These are phyloP conservation scores for Termitomyces sp. DNA, from an alignment of 768 basidiomycete species.

Conservation along the genomic window DNA sequence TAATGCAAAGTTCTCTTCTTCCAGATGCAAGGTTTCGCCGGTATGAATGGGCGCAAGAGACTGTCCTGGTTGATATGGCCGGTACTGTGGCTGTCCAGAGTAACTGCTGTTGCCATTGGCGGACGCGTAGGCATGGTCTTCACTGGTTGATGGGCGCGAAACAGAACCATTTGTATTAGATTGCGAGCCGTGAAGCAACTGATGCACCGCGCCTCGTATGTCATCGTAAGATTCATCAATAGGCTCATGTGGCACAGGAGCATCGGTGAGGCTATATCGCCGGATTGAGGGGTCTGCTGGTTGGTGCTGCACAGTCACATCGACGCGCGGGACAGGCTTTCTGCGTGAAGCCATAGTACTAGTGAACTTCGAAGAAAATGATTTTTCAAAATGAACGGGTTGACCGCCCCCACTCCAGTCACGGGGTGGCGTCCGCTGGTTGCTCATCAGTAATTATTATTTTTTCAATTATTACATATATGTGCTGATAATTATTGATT, in stretches of 20 bases:
- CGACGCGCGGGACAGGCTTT: constrained; percentile 1
- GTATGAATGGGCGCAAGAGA: constrained; percentile 56
- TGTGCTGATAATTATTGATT: too few species aligned
- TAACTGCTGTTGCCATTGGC: not conserved
- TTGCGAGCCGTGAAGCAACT: not conserved
- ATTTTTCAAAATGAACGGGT: too few species aligned
- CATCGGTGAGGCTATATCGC: constrained; percentile 11
- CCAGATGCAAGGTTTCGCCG: constrained; percentile 57
- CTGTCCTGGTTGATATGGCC: constrained; percentile 57
- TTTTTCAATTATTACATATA: too few species aligned
- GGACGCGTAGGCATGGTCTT: not conserved
- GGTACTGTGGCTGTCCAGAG: constrained; percentile 20
- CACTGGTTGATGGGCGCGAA: constrained; percentile 1
- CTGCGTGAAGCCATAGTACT: constrained; percentile 11
- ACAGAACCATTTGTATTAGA: not conserved
- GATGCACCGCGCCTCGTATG: constrained; percentile 3
- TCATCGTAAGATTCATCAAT: constrained; percentile 3
- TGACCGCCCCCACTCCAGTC: not conserved
- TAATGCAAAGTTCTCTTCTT: constrained; percentile 24
- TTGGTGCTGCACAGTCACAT: constrained; percentile 3
- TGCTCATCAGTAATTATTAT: too few species aligned
- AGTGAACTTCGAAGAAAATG: too few species aligned
- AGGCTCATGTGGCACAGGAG: not conserved
- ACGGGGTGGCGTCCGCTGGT: constrained; percentile 6
- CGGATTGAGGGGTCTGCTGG: constrained; percentile 8